Conservation (phyloP, 2,329 filamentous ascomycete species). For the Xylariaceae sp. region DNA sequence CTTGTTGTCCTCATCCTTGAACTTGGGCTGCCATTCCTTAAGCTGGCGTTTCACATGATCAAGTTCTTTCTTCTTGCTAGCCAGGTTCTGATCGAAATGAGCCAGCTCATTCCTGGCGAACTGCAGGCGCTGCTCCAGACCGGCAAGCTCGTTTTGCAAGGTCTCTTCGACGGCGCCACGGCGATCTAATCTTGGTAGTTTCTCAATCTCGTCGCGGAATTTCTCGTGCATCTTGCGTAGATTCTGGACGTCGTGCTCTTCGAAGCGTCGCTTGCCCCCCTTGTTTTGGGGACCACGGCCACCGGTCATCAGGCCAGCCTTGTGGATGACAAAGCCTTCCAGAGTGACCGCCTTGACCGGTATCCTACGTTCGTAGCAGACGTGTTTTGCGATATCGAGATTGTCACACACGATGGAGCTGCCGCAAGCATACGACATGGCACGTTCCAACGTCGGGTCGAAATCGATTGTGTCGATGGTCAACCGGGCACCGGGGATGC, state of each 20-base stretch:
- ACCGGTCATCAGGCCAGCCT: conserved; percentile 93
- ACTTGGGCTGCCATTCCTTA: conserved; percentile 69
- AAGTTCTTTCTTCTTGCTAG: conserved; percentile 76
- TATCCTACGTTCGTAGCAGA: conserved; percentile 77
- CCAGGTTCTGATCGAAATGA: conserved; percentile 72
- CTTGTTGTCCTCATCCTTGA: conserved; percentile 60
- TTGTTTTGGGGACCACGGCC: conserved; percentile 73
- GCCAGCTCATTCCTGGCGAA: conserved; percentile 69
- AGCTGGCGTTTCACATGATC: conserved; percentile 67
- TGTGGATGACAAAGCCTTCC: conserved; percentile 94
- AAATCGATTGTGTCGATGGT: conserved; percentile 97
- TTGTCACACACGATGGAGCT: conserved; percentile 92
- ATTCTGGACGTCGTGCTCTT: conserved; percentile 82
- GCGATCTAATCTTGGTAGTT: conserved; percentile 71
- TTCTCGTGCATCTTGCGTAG: conserved; percentile 71
- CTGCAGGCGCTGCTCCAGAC: conserved; percentile 68
- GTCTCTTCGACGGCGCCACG: conserved; percentile 71
- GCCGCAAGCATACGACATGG: conserved; percentile 90
- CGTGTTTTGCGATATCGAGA: conserved; percentile 75
- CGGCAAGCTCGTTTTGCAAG: conserved; percentile 70
- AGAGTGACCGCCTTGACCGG: conserved; percentile 91
- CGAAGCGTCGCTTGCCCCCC: conserved; percentile 72
- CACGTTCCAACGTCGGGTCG: conserved; percentile 78
- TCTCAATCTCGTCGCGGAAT: conserved; percentile 67
- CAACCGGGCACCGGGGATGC: conserved; percentile 74